Evolutionary conservation across 139 green algal genomes (phyloP), one percentile per base, ranked within the genome.

Genomic region (Volvox africanus): DNA sequence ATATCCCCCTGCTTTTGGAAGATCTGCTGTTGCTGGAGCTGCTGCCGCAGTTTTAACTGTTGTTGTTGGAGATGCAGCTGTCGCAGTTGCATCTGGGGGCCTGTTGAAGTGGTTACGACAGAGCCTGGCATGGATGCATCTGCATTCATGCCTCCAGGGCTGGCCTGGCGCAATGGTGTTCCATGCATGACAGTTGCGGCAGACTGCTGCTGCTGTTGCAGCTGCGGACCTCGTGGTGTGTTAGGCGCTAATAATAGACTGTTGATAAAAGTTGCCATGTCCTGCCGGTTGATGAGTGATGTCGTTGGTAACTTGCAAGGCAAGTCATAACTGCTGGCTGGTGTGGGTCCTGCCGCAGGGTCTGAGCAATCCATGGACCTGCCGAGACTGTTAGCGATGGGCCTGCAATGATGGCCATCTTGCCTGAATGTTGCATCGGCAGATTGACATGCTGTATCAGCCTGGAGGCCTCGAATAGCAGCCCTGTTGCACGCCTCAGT

Each of bases 11-110:
- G 80, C 19, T 75, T 44, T 21, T 88, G 83, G 19, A 67, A 24
- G 21, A 37, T 62, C 32, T 73, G 62, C 82, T 88, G 82, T 18
- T 80, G 83, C 32, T 44, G 82, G 55, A 68, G 82, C 22, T 44
- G 28, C 6, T 80, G 84, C 36, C 35, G 84, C 68, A 81, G 68
- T 50, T 61, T 44, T 3, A 73, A 32, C n/a, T 50, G 35, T 19
- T 37, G 67, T 24, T 50, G 82, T n/a, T 73, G 32, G 16, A 80
- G 62, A 14, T 80, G 82, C n/a, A 33, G 62, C 20, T 88, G 82
- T 24, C 12, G 82, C 82, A 79, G 62, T 61, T 80, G 82, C 33
- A 24, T 1, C 65, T 67, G 82, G 5, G 32, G 24, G 12, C 16
- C n/a, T 6, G 26, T 6, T 20, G 71, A n/a, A 9, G 28, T 30